Base-by-base conservation (phyloP, 106 monocot species). In the Narthecium ossifragum region DNA sequence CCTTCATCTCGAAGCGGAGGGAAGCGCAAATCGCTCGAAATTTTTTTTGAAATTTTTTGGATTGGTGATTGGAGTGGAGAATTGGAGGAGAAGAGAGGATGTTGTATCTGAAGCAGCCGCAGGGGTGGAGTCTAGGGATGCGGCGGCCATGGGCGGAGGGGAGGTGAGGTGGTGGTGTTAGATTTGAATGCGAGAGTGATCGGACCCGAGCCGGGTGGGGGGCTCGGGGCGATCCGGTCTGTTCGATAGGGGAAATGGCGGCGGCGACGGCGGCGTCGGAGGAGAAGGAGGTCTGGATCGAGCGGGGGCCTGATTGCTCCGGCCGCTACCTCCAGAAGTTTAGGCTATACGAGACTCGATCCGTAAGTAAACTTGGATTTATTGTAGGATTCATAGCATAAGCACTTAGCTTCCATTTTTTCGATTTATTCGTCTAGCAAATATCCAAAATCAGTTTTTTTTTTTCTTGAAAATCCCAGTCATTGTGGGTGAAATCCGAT, bases 291-390 rank as follows among this genome's bases (percentile, higher is more conserved):
- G 57, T 36, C 6, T 22, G 40, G 69, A 51, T 57, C 29, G 63
- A 51, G 2, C 51, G 41, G 31, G 56, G 43, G 47, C 47, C 28
- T 11, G 61, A 62, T 3, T 49, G 43, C 1, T 27, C 20, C 14
- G 57, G 71, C 34, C 49, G 66, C 61, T 81, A 61, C 52, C 80
- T 89, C 22, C 75, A 81, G 69, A 81, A 72, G 26, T 89, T 89
- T 41, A 69, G 64, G 40, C 89, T 89, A 21, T 89, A 80, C 49
- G 80, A 84, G 66, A 89, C 89, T 10, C 70, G 65, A 81, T 81
- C 86, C 25, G 76, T 73, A 56, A 73, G 81, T 31, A 20, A 25
- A 49, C n/a, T n/a, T n/a, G n/a, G n/a, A n/a, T n/a, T n/a, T n/a
- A n/a, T n/a, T n/a, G n/a, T n/a, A n/a, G n/a, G n/a, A n/a, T n/a